Evolutionary conservation across 352 stramenopile species (phyloP).

Genomic region (Globisporangium cederbergense): DNA sequence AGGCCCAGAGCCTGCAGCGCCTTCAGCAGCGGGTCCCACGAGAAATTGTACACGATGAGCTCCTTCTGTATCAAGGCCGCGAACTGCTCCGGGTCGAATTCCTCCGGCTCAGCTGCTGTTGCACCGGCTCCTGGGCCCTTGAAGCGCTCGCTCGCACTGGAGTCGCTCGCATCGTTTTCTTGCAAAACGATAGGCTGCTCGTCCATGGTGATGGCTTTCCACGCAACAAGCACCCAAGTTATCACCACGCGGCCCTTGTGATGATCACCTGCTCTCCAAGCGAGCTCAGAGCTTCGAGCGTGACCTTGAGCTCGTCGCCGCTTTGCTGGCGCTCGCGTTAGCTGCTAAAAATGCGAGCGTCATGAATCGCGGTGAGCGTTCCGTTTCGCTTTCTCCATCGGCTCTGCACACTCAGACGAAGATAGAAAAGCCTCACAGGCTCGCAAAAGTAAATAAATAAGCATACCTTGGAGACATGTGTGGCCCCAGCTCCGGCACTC

Average conservation of each 20-base stretch:
- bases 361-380: not conserved
- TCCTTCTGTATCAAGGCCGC: conserved; percentile 59
- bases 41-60: conserved; percentile 66
- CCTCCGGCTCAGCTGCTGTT: conserved; percentile 7
- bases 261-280: not conserved
- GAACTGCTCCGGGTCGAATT: conserved; percentile 48
- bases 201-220: conserved; percentile 5
- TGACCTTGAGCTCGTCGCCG: too few relatives aligned
- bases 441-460: not conserved
- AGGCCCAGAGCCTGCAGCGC: conserved; percentile 51
- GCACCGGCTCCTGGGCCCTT: conserved; percentile 2
- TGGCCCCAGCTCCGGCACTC: not conserved
- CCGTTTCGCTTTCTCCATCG: conserved; percentile 3
- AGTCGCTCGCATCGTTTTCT: conserved; percentile 17
- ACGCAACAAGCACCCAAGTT: not conserved
- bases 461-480: not conserved
- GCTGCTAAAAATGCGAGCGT: conserved; percentile 9
- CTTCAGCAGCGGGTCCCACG: conserved; percentile 71
- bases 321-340: conserved; percentile 1
- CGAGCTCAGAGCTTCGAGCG: too few relatives aligned
- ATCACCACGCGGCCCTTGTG: not conserved
- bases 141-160: not conserved
- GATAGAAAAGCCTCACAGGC: conserved; percentile 1
- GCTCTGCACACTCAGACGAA: not conserved
- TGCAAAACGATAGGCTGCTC: conserved; percentile 17